These are phyloP conservation scores for Daldinia sp. DNA, from an alignment of 2,329 filamentous ascomycete genomes.

Conservation along the genomic window DNA sequence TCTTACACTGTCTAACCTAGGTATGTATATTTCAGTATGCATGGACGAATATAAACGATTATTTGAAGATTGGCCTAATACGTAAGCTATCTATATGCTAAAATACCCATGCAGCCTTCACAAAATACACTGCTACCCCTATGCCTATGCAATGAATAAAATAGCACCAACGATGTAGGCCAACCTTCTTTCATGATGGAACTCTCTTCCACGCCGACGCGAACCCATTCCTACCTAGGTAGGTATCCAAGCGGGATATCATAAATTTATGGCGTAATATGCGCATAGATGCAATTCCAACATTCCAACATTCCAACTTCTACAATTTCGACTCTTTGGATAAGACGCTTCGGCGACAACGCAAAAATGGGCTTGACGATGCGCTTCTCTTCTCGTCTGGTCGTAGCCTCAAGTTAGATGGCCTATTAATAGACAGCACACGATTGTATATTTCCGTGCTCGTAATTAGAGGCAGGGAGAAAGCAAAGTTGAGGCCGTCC, in stretches of 20 bases:
- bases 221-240: conserved; percentile 7
- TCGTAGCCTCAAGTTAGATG: not conserved
- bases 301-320: conserved; percentile 5
- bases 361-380: not conserved
- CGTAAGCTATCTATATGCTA: conserved; percentile 5
- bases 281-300: conserved; percentile 21
- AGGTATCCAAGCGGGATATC: conserved; percentile 2
- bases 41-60: conserved; percentile 13
- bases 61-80: conserved; percentile 9
- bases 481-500: conserved; percentile 11
- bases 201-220: not conserved
- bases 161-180: conserved; percentile 4
- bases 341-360: not conserved
- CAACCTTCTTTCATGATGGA: conserved; percentile 1
- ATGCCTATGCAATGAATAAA: conserved; percentile 3
- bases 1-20: too few species aligned
- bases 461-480: conserved; percentile 6
- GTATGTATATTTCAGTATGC: too few species aligned
- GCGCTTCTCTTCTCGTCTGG: not conserved
- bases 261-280: conserved; percentile 17
- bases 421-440: not conserved
- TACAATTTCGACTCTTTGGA: not conserved
- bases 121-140: not conserved
- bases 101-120: conserved; percentile 1
- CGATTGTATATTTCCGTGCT: not conserved